Evolutionary conservation across 2,329 filamentous ascomycete species (phyloP).

Genomic region (Neobulgaria alba): DNA sequence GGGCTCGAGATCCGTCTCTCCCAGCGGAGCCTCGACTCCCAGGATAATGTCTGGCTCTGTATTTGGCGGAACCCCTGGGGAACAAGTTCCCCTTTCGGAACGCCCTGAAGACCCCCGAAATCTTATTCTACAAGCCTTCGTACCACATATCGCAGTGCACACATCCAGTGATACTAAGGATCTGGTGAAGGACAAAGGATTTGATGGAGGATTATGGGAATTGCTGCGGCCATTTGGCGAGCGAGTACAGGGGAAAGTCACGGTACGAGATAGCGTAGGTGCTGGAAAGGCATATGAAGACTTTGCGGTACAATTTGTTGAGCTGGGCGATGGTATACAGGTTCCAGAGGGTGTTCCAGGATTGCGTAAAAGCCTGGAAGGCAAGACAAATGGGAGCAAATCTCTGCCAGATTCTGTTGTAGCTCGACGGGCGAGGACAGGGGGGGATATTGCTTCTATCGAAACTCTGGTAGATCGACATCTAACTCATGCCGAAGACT

Average conservation of each 20-base stretch:
- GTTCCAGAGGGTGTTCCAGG: constrained; percentile 37
- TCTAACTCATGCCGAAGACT: constrained; percentile 62
- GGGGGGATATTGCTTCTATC: constrained; percentile 55
- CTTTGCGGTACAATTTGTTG: constrained; percentile 79
- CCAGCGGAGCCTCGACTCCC: constrained; percentile 52
- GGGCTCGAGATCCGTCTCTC: constrained; percentile 59
- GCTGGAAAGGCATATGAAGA: constrained; percentile 78
- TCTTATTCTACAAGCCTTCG: constrained; percentile 75
- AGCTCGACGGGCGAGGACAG: constrained; percentile 25
- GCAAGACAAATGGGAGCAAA: constrained; percentile 19
- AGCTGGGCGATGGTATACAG: constrained; percentile 53
- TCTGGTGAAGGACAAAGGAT: constrained; percentile 74
- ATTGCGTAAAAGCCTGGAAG: constrained; percentile 28
- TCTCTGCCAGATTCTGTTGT: constrained; percentile 10
- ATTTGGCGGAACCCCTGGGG: constrained; percentile 35
- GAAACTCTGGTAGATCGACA: constrained; percentile 77
- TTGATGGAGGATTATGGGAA: constrained; percentile 73
- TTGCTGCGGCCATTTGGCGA: constrained; percentile 88
- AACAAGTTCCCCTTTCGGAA: constrained; percentile 23
- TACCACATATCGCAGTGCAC: constrained; percentile 80
- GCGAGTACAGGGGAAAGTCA: constrained; percentile 75
- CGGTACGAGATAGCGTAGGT: constrained; percentile 82
- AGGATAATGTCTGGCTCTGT: constrained; percentile 49
- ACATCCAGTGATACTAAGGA: constrained; percentile 81
- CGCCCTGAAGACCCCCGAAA: constrained; percentile 41